phyloP scores from a whole-genome alignment of 2,329 filamentous ascomycete species.

The Clarireedia sp. region DNA sequence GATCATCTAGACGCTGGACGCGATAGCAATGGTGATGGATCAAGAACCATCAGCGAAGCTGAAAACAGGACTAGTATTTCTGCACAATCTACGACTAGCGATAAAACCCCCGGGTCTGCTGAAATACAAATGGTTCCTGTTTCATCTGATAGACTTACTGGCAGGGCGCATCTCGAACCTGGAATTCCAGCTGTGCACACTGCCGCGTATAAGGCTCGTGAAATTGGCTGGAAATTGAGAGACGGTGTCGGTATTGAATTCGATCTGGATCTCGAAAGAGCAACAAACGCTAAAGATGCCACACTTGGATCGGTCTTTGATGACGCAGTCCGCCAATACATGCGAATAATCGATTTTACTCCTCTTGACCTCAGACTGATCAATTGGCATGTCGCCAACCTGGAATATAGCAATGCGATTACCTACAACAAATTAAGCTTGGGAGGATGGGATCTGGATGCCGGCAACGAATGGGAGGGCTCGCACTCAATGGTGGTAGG shows the following conservation, averaged over 20 bases:
- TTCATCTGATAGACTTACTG: conserved; percentile 61
- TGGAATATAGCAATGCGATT: conserved; percentile 94
- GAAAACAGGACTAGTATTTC: conserved; percentile 56
- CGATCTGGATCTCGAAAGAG: conserved; percentile 62
- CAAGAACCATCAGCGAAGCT: conserved; percentile 62
- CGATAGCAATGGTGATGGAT: conserved; percentile 64
- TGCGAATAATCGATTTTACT: conserved; percentile 70
- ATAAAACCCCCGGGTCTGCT: conserved; percentile 10
- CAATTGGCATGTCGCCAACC: conserved; percentile 97
- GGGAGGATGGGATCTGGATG: conserved; percentile 91
- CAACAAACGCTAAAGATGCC: conserved; percentile 53
- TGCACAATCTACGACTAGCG: conserved; percentile 43
- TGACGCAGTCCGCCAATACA: conserved; percentile 82
- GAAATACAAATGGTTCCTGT: conserved; percentile 52
- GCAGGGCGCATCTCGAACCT: conserved; percentile 62
- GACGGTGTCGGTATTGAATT: conserved; percentile 52
- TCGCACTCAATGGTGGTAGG: conserved; percentile 87
- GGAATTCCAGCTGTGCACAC: conserved; percentile 61
- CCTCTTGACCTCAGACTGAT: conserved; percentile 82
- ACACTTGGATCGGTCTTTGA: conserved; percentile 89
- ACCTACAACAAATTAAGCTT: conserved; percentile 83
- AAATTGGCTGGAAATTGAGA: conserved; percentile 76
- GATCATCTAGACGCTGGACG: conserved; percentile 75
- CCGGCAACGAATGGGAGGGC: conserved; percentile 95
- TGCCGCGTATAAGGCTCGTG: conserved; percentile 67